Evolutionary conservation across 2,329 filamentous ascomycete species (phyloP).

Genomic region (Fusarium palustre): DNA sequence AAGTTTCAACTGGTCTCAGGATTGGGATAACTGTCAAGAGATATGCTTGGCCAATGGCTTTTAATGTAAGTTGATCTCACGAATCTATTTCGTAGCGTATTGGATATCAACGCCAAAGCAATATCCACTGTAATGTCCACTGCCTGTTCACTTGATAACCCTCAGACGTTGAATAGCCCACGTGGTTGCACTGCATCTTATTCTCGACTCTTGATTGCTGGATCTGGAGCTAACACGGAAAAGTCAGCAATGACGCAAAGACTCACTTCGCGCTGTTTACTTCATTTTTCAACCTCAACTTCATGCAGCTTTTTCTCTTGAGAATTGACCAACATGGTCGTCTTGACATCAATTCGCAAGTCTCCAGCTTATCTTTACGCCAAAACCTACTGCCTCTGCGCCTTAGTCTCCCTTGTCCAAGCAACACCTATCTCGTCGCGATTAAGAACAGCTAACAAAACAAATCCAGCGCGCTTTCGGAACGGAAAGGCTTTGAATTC

Average conservation of each 20-base stretch:
- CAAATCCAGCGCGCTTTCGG: neutral
- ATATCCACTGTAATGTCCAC: neutral
- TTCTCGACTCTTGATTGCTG: neutral
- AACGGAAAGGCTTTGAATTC: neutral
- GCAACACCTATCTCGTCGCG: constrained; percentile 38
- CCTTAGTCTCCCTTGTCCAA: constrained; percentile 39
- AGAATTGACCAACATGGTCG: constrained; percentile 30
- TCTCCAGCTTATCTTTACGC: constrained; percentile 43
- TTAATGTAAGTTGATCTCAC: neutral
- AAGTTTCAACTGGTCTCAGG: neutral
- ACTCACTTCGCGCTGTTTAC: neutral
- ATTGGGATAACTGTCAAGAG: neutral
- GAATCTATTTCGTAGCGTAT: neutral
- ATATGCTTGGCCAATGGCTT: too few relatives aligned
- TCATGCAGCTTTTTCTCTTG: neutral
- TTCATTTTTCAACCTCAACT: rapidly evolving
- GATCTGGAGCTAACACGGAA: neutral
- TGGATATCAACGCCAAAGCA: neutral
- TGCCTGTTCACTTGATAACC: too few relatives aligned
- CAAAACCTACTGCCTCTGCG: constrained; percentile 42
- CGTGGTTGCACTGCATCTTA: constrained; percentile 3
- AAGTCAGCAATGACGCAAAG: constrained; percentile 26
- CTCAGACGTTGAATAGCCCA: neutral
- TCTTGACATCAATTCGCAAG: constrained; percentile 39
- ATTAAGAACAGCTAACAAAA: neutral